Conservation (phyloP, 768 basidiomycete genomes). For the Lactarius indigo region DNA sequence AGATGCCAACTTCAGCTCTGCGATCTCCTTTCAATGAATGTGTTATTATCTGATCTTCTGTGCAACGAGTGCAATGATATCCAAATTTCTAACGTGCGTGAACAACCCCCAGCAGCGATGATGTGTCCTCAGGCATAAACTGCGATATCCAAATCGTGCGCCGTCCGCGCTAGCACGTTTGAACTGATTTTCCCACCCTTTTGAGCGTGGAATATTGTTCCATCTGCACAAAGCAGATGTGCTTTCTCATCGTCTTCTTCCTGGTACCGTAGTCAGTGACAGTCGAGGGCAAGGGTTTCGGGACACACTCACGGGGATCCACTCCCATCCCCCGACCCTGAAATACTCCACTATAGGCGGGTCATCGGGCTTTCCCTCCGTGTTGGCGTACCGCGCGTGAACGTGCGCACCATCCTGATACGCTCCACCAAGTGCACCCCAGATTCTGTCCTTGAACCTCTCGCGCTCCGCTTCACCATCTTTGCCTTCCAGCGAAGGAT, state of each 20-base stretch:
- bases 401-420: constrained; percentile 77
- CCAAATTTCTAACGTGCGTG: not conserved
- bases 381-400: constrained; percentile 48
- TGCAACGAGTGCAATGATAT: constrained; percentile 9
- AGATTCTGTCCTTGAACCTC: constrained; percentile 51
- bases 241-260: constrained; percentile 55
- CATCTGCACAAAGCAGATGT: constrained; percentile 78
- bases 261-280: constrained; percentile 36
- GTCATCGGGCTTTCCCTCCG: constrained; percentile 45
- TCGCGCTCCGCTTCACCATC: constrained; percentile 39
- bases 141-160: constrained; percentile 38
- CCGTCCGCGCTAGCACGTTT: constrained; percentile 37
- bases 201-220: constrained; percentile 62
- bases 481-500: constrained; percentile 45
- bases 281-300: not conserved
- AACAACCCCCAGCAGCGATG: not conserved
- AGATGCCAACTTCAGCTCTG: not conserved
- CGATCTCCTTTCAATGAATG: not conserved
- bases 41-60: not conserved
- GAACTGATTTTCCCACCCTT: constrained; percentile 56
- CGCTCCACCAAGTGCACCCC: constrained; percentile 58
- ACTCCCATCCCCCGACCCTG: constrained; percentile 79
- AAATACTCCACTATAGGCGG: constrained; percentile 69
- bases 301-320: constrained; percentile 65
- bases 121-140: constrained; percentile 43